Conservation (phyloP, 2,329 filamentous ascomycete species). For the Pyricularia sp. region DNA sequence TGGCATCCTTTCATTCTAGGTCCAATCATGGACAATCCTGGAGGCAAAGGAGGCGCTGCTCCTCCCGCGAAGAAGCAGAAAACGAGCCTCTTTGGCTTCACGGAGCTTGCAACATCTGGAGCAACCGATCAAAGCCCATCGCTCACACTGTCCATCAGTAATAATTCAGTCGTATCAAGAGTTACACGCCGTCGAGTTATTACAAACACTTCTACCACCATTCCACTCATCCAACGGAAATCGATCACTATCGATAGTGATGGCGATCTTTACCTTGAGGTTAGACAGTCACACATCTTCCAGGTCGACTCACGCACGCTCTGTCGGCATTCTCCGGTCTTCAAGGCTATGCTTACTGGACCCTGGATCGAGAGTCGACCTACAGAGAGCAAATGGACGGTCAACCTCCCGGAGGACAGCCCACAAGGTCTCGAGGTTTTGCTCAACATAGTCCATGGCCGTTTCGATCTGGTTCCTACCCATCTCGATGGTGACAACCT, state of each 20-base stretch:
- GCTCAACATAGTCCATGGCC: background rate
- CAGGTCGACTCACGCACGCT: background rate
- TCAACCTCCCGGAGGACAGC: background rate
- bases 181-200: no score
- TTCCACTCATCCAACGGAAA: background rate
- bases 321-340: background rate
- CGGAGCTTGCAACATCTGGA: no score
- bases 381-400: background rate
- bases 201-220: no score
- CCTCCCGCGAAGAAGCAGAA: background rate
- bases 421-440: background rate
- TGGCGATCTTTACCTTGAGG: background rate
- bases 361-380: background rate
- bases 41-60: background rate
- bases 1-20: background rate
- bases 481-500: background rate
- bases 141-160: no score
- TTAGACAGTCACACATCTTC: background rate
- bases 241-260: background rate
- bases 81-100: background rate
- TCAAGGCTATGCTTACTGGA: constrained; percentile 1
- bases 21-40: background rate
- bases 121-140: no score
- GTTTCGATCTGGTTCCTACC: background rate
- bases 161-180: no score